A percentile compares a stretch with the other conserved stretches of the same genome.
These are phyloP conservation scores for Colletotrichum echinochloae DNA, from an alignment of 2,329 filamentous ascomycete species.

Conservation along the genomic window DNA sequence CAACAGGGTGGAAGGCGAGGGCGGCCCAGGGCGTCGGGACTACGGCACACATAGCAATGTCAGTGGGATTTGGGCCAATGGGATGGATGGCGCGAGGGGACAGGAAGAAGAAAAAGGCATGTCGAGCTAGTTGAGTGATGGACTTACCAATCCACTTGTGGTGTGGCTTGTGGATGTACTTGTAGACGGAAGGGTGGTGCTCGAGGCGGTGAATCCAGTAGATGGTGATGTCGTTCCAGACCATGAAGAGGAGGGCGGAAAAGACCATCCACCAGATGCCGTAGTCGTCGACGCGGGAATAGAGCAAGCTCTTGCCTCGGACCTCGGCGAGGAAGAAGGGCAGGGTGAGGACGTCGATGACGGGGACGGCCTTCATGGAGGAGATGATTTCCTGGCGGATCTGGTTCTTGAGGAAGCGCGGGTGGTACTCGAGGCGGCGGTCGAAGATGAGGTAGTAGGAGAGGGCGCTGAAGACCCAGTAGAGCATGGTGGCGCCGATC, in stretches of 20 bases:
- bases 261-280: constrained; percentile 54
- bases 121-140: neutral
- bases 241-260: constrained; percentile 56
- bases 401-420: constrained; percentile 62
- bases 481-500: constrained; percentile 55
- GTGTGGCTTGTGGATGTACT: constrained; percentile 61
- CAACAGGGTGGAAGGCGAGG: constrained; percentile 60
- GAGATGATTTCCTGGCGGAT: constrained; percentile 57
- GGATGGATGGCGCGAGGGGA: neutral
- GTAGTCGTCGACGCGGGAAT: constrained; percentile 53
- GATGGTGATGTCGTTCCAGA: constrained; percentile 59
- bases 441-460: constrained; percentile 78
- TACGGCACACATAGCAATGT: constrained; percentile 39
- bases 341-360: constrained; percentile 58
- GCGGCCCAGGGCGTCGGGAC: constrained; percentile 61
- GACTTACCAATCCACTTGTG: constrained; percentile 61
- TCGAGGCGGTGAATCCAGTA: constrained; percentile 62
- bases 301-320: constrained; percentile 59
- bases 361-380: constrained; percentile 57
- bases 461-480: constrained; percentile 76
- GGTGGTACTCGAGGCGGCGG: constrained; percentile 58
- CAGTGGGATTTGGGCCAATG: neutral
- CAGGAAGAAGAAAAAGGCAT: neutral
- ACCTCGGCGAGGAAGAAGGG: constrained; percentile 61
- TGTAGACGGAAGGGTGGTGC: constrained; percentile 60